Base-by-base conservation (phyloP, 768 basidiomycete species). In the Naganishia vaughanmartiniae region DNA sequence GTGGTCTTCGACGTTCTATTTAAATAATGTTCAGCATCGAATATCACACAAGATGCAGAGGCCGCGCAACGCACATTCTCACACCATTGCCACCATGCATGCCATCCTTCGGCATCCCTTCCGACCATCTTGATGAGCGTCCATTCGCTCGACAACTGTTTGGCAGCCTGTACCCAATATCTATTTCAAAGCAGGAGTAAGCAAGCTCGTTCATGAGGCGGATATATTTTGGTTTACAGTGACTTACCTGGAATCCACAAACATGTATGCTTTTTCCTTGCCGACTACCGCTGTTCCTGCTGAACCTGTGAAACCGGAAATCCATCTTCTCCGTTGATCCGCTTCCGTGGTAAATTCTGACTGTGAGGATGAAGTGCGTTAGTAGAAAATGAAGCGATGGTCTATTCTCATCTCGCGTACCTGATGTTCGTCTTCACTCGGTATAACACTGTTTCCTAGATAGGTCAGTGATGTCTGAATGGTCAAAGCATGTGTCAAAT, bases 361-460 rank as follows among this genome's bases (percentile, higher is more conserved):
- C 60, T 63, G 26, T 14, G 75, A 75, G 36, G 0, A 54, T 9
- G 31, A 10, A 24, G 36, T 15, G 21, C 5, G 26, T 33, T 11
- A 67, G 58, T 51, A 39, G 26, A 6, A 12, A 26, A 56, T 6
- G 36, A 19, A 26, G 28, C 17, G 39, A 2, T 33, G 4, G 65
- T 72, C 0, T 26, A 75, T 76, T 15, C 57, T 7, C 6, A 9
- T 24, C 2, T 17, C 31, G 46, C 60, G 4, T 45, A 63, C 60
- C 72, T 78, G 79, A 73, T 80, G 79, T 65, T 78, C 79, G 48
- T 80, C 79, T 60, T 78, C 79, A 54, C 74, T 77, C 5, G 78
- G 76, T 19, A 80, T 75, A 24, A 79, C 72, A 65, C 79, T 80
- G 63, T 55, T 39, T 30, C 24, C 4, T 30, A 11, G 33, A 28